Percentiles rank a stretch among this genome's conserved stretches.
These are phyloP conservation scores for Tilletia indica DNA, from an alignment of 1,284 basidiomycete genomes.

Conservation along the genomic window DNA sequence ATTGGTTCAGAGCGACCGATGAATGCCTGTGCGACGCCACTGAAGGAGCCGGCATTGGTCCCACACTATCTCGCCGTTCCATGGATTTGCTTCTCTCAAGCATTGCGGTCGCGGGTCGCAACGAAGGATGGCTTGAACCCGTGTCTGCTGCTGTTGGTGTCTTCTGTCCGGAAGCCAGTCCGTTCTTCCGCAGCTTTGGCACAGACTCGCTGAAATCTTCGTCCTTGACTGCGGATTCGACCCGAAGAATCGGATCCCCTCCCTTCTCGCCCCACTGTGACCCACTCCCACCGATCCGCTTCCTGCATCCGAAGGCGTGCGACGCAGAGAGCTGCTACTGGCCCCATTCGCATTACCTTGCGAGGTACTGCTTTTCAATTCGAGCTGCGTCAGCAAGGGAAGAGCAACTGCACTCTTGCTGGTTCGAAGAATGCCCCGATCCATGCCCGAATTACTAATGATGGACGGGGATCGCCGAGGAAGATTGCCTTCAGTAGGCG, in stretches of 20 bases:
- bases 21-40: neutral
- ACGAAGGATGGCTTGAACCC: neutral
- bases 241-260: conserved; percentile 7
- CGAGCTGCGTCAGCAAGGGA: conserved; percentile 59
- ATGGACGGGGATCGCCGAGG: neutral
- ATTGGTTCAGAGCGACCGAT: conserved; percentile 8
- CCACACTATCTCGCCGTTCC: conserved; percentile 16
- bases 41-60: conserved; percentile 24
- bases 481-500: neutral
- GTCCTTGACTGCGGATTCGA: neutral
- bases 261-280: conserved; percentile 7
- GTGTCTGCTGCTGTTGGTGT: neutral
- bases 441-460: conserved; percentile 15
- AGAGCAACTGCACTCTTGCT: conserved; percentile 69
- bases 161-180: neutral
- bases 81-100: conserved; percentile 8
- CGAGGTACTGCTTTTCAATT: conserved; percentile 26
- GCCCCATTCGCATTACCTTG: neutral
- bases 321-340: conserved; percentile 6
- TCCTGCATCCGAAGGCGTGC: conserved; percentile 12
- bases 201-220: conserved; percentile 2
- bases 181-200: neutral
- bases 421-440: conserved; percentile 58
- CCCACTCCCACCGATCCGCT: neutral
- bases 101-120: neutral